Evolutionary conservation across 225 moss, liverwort and hornwort species (phyloP), one percentile per base, ranked within the genome.

Genomic region (Bryoerythrophyllum caledonicum): DNA sequence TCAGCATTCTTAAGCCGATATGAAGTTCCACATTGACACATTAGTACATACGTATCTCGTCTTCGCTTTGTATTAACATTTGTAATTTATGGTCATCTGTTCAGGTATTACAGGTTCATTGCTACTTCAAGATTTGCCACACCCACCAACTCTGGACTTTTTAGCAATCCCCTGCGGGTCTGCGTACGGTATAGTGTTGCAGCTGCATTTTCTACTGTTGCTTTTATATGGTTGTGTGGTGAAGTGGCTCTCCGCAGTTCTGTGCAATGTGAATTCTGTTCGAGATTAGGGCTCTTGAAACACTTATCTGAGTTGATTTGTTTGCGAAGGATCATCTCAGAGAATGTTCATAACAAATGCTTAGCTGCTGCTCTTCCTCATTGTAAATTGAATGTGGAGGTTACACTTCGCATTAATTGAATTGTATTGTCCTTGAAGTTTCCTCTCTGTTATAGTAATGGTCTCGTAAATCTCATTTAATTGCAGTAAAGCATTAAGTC

Each of bases 361-460:
- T 68, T 26, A 43, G 32, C 10, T 64, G 26, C 34, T 3, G 2
- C 7, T 71, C 60, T 67, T 79, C 25, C 23, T 14, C 41, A 80
- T 76, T 65, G 46, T 55, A 54, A 60, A 84, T 12, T 27, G 44
- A 64, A 77, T 23, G n/a, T 7, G 62, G 23, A 65, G 21, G 65
- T 69, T 60, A 73, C 65, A 44, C 8, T 9, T 56, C 27, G 37
- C 17, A 34, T 19, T 20, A 60, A 69, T 77, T 0, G 3, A 28
- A 58, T 30, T 68, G 34, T 51, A 16, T 32, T 54, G 15, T 59
- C 14, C 8, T 72, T 68, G 38, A 38, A 51, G 24, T 52, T 46
- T 24, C 32, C 15, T 38, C 9, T 37, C 37, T 37, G 5, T 32
- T 32, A 3, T 32, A 32, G 32, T 32, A 32, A 32, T 32, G 32